phyloP scores from a whole-genome alignment of 73 alveolate genomes.

The Chromera velia region DNA sequence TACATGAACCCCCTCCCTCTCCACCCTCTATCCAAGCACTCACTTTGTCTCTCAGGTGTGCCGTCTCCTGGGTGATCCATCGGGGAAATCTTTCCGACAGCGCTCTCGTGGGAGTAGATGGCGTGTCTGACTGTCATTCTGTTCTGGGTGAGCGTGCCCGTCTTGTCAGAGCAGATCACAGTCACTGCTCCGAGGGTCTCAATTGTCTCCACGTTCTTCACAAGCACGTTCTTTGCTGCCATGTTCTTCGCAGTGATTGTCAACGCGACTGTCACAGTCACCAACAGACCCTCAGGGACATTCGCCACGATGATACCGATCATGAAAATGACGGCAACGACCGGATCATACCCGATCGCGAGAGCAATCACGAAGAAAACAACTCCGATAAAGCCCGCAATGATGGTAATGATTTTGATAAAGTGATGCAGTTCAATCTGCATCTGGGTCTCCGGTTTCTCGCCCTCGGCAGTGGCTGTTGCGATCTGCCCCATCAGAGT shows the following conservation, averaged over 20 bases:
- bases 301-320: not conserved
- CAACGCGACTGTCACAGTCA: not conserved
- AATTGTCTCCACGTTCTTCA: conserved; percentile 70
- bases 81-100: too few species aligned
- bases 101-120: too few species aligned
- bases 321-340: not conserved
- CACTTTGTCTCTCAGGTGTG: too few species aligned
- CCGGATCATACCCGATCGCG: not conserved
- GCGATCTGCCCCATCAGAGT: too few species aligned
- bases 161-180: conserved; percentile 78
- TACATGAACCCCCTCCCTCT: too few species aligned
- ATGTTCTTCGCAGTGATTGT: not conserved
- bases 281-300: not conserved
- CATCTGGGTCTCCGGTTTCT: conserved; percentile 11
- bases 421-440: not conserved
- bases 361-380: not conserved
- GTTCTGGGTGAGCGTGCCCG: conserved; percentile 82
- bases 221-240: conserved; percentile 6
- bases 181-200: conserved; percentile 76
- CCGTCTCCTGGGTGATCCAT: too few species aligned
- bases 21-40: too few species aligned
- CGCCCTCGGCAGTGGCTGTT: too few species aligned
- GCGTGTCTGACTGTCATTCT: conserved; percentile 64
- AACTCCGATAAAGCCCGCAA: not conserved
- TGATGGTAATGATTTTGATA: not conserved